phyloP scores from a whole-genome alignment of 2,329 filamentous ascomycete genomes.

The Penicillium sp. region DNA sequence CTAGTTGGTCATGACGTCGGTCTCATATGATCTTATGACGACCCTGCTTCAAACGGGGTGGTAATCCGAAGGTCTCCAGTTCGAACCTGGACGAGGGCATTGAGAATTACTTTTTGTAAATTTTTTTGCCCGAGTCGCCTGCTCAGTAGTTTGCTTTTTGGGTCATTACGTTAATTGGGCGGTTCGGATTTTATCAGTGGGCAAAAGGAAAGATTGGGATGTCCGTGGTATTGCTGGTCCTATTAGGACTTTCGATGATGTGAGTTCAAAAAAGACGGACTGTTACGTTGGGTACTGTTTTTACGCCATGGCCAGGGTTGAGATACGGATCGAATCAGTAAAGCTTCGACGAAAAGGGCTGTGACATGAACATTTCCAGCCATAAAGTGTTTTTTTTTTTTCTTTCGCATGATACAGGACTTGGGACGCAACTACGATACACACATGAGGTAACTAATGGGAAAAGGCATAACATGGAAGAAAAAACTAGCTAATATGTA shows the following conservation, averaged over 20 bases:
- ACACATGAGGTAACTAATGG: background rate
- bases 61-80: slow-evolving; percentile 33
- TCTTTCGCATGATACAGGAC: background rate
- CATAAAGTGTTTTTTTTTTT: background rate
- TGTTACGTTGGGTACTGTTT: too few relatives aligned
- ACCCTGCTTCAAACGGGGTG: slow-evolving; percentile 28
- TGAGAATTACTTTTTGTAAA: slow-evolving; percentile 6
- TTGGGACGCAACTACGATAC: background rate
- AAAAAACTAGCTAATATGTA: slow-evolving; percentile 18
- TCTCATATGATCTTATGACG: slow-evolving; percentile 31
- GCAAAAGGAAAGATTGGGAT: too few relatives aligned
- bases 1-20: slow-evolving; percentile 33
- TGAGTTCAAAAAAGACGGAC: too few relatives aligned
- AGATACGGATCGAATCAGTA: too few relatives aligned
- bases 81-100: slow-evolving; percentile 32
- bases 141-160: too few relatives aligned
- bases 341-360: too few relatives aligned
- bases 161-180: too few relatives aligned
- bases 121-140: background rate
- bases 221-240: too few relatives aligned
- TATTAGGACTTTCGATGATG: too few relatives aligned
- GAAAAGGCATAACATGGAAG: slow-evolving; percentile 2
- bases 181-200: too few relatives aligned
- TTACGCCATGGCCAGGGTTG: too few relatives aligned
- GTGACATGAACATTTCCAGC: background rate